phyloP scores from a whole-genome alignment of 2,329 filamentous ascomycete species.

The Sporothrix luriei region DNA sequence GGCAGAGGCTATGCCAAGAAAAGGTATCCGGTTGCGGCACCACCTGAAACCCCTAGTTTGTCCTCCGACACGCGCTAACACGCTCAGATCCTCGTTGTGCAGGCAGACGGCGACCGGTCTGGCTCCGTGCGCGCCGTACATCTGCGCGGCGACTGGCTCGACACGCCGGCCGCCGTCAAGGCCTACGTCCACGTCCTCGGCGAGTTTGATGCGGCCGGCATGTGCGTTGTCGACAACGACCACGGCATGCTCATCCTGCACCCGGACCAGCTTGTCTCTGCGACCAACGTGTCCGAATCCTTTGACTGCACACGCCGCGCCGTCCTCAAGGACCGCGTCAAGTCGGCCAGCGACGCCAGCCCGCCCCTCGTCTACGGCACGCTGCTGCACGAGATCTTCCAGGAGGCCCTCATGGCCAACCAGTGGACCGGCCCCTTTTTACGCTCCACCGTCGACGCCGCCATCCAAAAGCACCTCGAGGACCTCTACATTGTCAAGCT shows the following conservation, averaged over 20 bases:
- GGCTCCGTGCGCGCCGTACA: slow-evolving; percentile 64
- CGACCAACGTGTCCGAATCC: slow-evolving; percentile 94
- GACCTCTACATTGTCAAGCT: slow-evolving; percentile 87
- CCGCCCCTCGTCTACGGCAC: slow-evolving; percentile 87
- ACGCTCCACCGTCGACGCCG: slow-evolving; percentile 64
- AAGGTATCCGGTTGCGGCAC: slow-evolving; percentile 52
- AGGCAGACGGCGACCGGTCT: slow-evolving; percentile 69
- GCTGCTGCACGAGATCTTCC: slow-evolving; percentile 92
- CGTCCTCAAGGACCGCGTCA: slow-evolving; percentile 91
- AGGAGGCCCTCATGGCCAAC: slow-evolving; percentile 82
- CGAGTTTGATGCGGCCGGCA: slow-evolving; percentile 67
- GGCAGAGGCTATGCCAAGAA: slow-evolving; percentile 63
- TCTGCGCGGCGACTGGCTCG: slow-evolving; percentile 83
- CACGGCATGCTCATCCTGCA: slow-evolving; percentile 87
- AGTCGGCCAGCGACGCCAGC: slow-evolving; percentile 79
- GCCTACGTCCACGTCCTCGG: slow-evolving; percentile 88
- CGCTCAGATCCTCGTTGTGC: slow-evolving; percentile 74
- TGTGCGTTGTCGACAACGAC: slow-evolving; percentile 80
- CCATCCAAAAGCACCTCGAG: slow-evolving; percentile 78
- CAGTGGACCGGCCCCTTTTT: slow-evolving; percentile 75
- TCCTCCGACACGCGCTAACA: not conserved
- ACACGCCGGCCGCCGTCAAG: slow-evolving; percentile 67
- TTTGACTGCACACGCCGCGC: slow-evolving; percentile 89
- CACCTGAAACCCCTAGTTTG: no score
- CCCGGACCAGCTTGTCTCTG: slow-evolving; percentile 91